Base-by-base conservation (phyloP, 768 basidiomycete species). In the Lanmaoa pseudosensibilis region DNA sequence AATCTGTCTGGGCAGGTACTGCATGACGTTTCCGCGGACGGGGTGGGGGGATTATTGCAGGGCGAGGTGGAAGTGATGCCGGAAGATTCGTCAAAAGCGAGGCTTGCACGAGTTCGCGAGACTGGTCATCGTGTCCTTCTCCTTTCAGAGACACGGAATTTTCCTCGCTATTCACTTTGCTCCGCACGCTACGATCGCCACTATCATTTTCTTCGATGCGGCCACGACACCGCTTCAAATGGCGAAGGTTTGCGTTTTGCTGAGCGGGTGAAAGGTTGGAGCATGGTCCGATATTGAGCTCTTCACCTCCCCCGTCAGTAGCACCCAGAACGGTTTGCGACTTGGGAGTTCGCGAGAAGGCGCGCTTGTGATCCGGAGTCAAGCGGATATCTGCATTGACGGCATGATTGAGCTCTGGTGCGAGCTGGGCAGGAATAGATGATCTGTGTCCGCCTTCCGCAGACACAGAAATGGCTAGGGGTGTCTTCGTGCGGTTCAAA, bases 211-310 rank as follows among this genome's bases (percentile, higher is more conserved):
- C 67, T 46, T 71, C 69, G n/a, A 59, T 40, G 25, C 60, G 67
- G 21, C 60, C 47, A 18, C 68, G 70, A 43, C 57, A 57, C 19
- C 56, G 61, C 32, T 67, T 73, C 47, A 71, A 51, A 54, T 71
- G 70, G 39, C 70, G 72, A 36, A 71, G 68, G 52, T 71, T 71
- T 1, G 65, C 68, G 4, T 58, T 69, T 40, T 46, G 64, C 27
- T 72, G 65, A 30, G 68, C 51, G 4, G 69, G 67, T 4, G 70
- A 73, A 10, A 66, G 46, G 12, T 55, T 50, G 1, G 41, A 21
- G 27, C 43, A n/a, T 19, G 70, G 70, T 34, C 61, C 61, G 9
- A 72, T 59, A 38, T 62, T 58, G n/a, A 65, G 46, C 21, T 69
- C 64, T 36, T 58, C 54, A n/a, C 46, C 58, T 23, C 27, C 54